phyloP scores from a whole-genome alignment of 2,329 filamentous ascomycete species.

The Colletotrichum sp. region DNA sequence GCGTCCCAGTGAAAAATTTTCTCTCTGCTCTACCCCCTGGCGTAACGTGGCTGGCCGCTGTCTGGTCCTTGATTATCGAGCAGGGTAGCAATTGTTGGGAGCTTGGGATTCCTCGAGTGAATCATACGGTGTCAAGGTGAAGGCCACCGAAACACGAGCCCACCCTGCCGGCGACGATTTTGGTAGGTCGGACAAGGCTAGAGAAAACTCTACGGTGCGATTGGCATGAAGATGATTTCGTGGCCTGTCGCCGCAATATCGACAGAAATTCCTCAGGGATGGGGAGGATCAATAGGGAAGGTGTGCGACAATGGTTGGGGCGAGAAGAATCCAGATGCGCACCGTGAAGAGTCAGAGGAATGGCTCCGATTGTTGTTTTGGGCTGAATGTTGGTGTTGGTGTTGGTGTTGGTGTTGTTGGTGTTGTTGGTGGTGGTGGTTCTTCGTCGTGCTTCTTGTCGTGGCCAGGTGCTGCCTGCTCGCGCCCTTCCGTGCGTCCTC shows the following conservation, averaged over 20 bases:
- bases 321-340: not conserved
- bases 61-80: constrained; percentile 5
- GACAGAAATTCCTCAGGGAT: not conserved
- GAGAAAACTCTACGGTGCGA: not conserved
- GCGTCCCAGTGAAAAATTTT: constrained; percentile 17
- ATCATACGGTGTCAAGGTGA: constrained; percentile 19
- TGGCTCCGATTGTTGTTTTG: not conserved
- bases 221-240: constrained; percentile 9
- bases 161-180: not conserved
- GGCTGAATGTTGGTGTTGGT: not conserved
- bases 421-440: not conserved
- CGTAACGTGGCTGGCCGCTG: constrained; percentile 15
- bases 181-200: not conserved
- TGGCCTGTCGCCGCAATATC: not conserved
- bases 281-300: not conserved
- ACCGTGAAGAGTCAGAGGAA: not conserved
- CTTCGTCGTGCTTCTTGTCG: not conserved
- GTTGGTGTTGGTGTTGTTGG: too few relatives aligned
- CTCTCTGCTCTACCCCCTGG: not conserved
- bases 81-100: constrained; percentile 14
- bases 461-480: constrained; percentile 9
- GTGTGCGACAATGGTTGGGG: not conserved
- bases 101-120: constrained; percentile 13
- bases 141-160: constrained; percentile 10
- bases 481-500: not conserved